Conservation (phyloP, 2,329 filamentous ascomycete genomes). For the Lecanicillium sp. region DNA sequence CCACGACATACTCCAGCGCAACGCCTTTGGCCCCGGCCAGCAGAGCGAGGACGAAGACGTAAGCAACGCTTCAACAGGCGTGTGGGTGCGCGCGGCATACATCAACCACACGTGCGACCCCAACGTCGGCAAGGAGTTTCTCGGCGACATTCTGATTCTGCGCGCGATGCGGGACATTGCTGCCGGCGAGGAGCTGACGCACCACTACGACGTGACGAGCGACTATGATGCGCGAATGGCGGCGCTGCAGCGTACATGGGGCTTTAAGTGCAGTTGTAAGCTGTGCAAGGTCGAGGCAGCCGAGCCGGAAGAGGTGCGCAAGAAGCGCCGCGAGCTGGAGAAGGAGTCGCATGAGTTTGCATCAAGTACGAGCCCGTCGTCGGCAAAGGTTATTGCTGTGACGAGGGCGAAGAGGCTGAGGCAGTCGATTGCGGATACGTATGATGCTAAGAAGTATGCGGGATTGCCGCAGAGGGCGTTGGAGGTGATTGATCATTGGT, state of each 20-base stretch:
- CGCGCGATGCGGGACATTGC: conserved; percentile 24
- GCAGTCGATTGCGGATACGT: conserved; percentile 17
- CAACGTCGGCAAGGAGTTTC: conserved; percentile 26
- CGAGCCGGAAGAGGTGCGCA: conserved; percentile 12
- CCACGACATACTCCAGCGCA: conserved; percentile 23
- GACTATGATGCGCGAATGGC: conserved; percentile 16
- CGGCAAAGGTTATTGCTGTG: conserved; percentile 13
- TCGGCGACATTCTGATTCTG: conserved; percentile 31
- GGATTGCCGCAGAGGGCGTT: conserved; percentile 16
- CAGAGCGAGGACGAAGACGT: conserved; percentile 19
- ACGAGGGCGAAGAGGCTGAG: conserved; percentile 17
- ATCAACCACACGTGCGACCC: conserved; percentile 33
- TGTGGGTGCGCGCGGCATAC: conserved; percentile 30
- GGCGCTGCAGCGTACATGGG: conserved; percentile 22
- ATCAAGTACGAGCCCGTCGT: conserved; percentile 2
- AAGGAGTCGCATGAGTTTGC: conserved; percentile 15
- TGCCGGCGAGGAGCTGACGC: conserved; percentile 24
- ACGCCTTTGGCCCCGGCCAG: conserved; percentile 22
- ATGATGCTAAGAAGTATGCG: conserved; percentile 17
- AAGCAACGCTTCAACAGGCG: conserved; percentile 24
- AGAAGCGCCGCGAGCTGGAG: conserved; percentile 12
- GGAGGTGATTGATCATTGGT: conserved; percentile 19
- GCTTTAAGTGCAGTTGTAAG: conserved; percentile 26
- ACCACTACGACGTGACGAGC: conserved; percentile 21
- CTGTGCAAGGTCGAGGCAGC: conserved; percentile 24